phyloP scores from a whole-genome alignment of 1,284 basidiomycete species.

The Cryptococcus sp. region DNA sequence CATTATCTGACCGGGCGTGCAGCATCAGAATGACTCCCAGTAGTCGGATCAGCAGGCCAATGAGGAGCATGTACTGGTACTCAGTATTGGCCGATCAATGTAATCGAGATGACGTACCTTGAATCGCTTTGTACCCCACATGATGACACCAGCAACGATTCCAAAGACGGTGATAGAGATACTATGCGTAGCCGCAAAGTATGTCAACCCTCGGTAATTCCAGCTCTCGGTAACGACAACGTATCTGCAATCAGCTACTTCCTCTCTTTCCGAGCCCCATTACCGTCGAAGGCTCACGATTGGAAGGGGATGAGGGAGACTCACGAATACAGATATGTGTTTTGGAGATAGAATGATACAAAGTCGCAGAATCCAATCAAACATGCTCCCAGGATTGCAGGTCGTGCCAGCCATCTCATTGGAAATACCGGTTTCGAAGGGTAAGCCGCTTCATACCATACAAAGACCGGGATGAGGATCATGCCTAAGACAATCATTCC shows the following conservation, averaged over 20 bases:
- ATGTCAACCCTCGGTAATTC: slow-evolving; percentile 34
- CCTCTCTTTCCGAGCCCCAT: neutral
- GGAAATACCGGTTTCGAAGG: slow-evolving; percentile 52
- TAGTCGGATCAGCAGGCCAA: slow-evolving; percentile 64
- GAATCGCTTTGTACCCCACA: slow-evolving; percentile 49
- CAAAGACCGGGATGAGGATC: slow-evolving; percentile 46
- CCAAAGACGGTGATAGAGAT: slow-evolving; percentile 49
- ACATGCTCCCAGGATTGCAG: slow-evolving; percentile 58
- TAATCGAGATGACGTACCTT: slow-evolving; percentile 34
- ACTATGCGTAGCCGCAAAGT: slow-evolving; percentile 43
- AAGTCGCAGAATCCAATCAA: slow-evolving; percentile 69
- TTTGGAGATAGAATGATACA: slow-evolving; percentile 54
- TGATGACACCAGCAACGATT: slow-evolving; percentile 48
- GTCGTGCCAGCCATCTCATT: slow-evolving; percentile 57
- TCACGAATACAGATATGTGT: slow-evolving; percentile 42
- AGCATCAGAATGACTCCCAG: slow-evolving; percentile 68
- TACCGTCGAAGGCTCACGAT: neutral
- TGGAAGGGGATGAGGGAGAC: slow-evolving; percentile 8
- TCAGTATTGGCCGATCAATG: neutral
- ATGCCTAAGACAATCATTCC: slow-evolving; percentile 49
- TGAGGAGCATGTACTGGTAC: slow-evolving; percentile 57
- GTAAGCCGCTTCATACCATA: slow-evolving; percentile 49
- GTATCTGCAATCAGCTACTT: slow-evolving; percentile 16
- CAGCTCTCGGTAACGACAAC: slow-evolving; percentile 43
- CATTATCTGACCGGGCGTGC: slow-evolving; percentile 62